Evolutionary conservation across 2,329 filamentous ascomycete genomes (phyloP).

Genomic region (Cercospora sp.): DNA sequence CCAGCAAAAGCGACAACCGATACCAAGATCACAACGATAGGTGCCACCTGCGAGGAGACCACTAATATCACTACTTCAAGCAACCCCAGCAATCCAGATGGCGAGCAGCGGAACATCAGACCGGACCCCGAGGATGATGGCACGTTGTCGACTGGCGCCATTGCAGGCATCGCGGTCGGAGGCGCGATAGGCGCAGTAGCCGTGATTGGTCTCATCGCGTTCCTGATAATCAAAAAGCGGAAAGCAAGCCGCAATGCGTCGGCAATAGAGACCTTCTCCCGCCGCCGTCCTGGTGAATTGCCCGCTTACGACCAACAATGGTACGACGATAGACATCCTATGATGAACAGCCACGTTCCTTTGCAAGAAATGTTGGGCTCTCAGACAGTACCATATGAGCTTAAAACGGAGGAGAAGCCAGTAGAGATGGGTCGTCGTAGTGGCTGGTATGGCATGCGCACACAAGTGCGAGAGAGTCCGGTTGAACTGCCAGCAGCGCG

Average conservation of each 20-base stretch:
- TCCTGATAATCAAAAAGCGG: neutral
- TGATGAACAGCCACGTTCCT: neutral
- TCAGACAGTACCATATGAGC: slow-evolving; percentile 13
- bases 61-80: neutral
- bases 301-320: neutral
- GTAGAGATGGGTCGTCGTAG: slow-evolving; percentile 1
- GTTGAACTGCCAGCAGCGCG: slow-evolving; percentile 3
- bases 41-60: slow-evolving; percentile 12
- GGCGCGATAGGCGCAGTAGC: neutral
- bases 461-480: neutral
- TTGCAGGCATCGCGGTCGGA: slow-evolving; percentile 9
- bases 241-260: neutral
- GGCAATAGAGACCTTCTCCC: neutral
- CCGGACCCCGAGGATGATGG: neutral
- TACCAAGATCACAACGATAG: slow-evolving; percentile 13
- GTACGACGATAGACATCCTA: slow-evolving; percentile 2
- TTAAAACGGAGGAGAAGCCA: slow-evolving; percentile 10
- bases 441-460: neutral
- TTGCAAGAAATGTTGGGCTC: slow-evolving; percentile 9
- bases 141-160: slow-evolving; percentile 3
- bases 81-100: neutral
- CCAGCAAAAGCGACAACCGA: slow-evolving; percentile 19
- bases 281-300: neutral
- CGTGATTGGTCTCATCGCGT: neutral
- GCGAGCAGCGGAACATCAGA: neutral